phyloP scores from a whole-genome alignment of 306 rosid genomes.

The Quercus mongolica region DNA sequence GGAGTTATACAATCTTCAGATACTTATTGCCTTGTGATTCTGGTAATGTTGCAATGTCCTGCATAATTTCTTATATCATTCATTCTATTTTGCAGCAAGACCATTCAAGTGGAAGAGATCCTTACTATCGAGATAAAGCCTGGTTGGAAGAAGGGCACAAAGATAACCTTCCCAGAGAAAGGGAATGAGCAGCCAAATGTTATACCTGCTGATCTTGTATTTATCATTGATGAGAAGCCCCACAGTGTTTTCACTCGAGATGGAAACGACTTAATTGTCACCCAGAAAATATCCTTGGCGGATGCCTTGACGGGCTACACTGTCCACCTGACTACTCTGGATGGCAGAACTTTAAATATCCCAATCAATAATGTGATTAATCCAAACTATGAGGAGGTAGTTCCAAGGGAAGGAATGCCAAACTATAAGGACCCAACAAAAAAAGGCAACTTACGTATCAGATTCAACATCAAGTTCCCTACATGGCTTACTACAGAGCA shows the following conservation, averaged over 20 bases:
- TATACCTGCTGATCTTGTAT: constrained; percentile 45
- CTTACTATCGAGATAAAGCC: constrained; percentile 53
- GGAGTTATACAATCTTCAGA: neutral
- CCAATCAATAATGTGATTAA: constrained; percentile 49
- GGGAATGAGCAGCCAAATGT: constrained; percentile 53
- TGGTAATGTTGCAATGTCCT: neutral
- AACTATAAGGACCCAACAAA: constrained; percentile 57
- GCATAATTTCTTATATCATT: neutral
- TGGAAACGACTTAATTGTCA: constrained; percentile 46
- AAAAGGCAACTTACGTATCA: constrained; percentile 58
- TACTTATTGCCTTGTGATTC: neutral
- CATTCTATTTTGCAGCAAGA: constrained; percentile 28
- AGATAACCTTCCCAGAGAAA: constrained; percentile 60
- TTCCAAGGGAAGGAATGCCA: constrained; percentile 64
- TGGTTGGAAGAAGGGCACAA: constrained; percentile 72
- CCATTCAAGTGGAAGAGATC: constrained; percentile 50
- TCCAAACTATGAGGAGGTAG: constrained; percentile 57
- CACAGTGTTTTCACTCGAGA: constrained; percentile 47
- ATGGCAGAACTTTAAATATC: constrained; percentile 44
- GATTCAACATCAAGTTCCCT: constrained; percentile 58
- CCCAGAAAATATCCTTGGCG: constrained; percentile 39
- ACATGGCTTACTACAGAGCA: constrained; percentile 49
- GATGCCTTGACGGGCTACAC: constrained; percentile 59
- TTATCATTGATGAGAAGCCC: constrained; percentile 47
- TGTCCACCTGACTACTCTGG: constrained; percentile 49